Conservation (phyloP, 1,284 basidiomycete genomes). For the Ganoderma multipileum region DNA sequence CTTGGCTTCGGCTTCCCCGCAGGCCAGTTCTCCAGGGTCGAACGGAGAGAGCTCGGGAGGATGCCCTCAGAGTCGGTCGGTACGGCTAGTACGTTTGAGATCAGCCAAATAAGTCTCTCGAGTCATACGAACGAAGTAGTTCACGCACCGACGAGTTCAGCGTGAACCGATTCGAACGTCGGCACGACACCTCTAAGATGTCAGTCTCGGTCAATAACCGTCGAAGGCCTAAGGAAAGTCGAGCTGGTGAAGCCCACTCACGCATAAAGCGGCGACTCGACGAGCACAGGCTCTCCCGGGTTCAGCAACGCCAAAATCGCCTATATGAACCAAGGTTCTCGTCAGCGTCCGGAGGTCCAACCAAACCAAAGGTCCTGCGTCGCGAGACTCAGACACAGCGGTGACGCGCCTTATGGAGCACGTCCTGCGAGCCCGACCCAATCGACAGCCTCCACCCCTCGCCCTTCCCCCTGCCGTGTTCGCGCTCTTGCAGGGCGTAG, state of each 20-base stretch:
- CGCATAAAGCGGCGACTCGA: constrained; percentile 91
- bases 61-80: constrained; percentile 85
- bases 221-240: neutral
- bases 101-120: neutral
- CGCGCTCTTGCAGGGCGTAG: constrained; percentile 66
- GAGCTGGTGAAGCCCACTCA: constrained; percentile 43
- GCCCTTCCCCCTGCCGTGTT: constrained; percentile 63
- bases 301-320: constrained; percentile 70
- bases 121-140: neutral
- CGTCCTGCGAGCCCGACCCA: constrained; percentile 88
- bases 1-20: constrained; percentile 76
- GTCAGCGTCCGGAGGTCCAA: neutral
- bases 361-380: constrained; percentile 35
- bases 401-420: constrained; percentile 75
- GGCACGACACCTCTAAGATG: constrained; percentile 63
- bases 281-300: constrained; percentile 82
- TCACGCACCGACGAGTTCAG: constrained; percentile 63
- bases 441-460: constrained; percentile 80
- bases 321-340: constrained; percentile 40
- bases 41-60: constrained; percentile 64
- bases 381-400: too few relatives aligned
- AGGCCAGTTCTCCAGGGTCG: constrained; percentile 81
- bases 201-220: constrained; percentile 3
- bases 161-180: constrained; percentile 60
- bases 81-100: constrained; percentile 60